Base-by-base conservation (phyloP, 129 eudicot species). In the Kitagawia praeruptora region DNA sequence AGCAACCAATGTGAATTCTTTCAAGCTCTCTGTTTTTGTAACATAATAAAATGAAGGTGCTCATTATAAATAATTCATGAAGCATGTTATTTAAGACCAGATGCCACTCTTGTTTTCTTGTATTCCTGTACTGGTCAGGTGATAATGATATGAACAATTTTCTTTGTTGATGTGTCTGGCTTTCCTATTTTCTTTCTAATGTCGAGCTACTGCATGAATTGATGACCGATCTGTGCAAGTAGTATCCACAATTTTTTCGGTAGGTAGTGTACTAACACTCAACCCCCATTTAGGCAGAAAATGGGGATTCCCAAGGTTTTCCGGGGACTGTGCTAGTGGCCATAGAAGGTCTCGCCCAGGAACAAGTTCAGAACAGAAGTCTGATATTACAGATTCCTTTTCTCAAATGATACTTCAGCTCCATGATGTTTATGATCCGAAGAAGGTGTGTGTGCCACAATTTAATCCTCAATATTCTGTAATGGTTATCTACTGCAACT, bases 401-500 rank as follows among this genome's bases (percentile, higher is more conserved):
- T 95, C 97, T 67, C 97, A 95, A 77, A 95, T 95, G 99, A 92
- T 95, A 40, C 99, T 95, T 86, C 99, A 92, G 86, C 96, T 95
- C 77, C 96, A 95, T 45, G 96, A 90, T 80, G 97, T 95, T 76
- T 95, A 92, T 85, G 99, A 95, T 86, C 97, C 97, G 49, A 92
- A 92, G 74, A 94, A 91, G 91, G 98, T 91, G 51, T 76, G 87
- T n/a, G 21, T 64, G 40, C 54, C 63, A 46, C 49, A 14, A 25
- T 25, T 53, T 70, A 75, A 74, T 18, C 38, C 46, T 71, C 45
- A 49, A 34, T 72, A n/a, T 28, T 47, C 78, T 4, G 15, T 6
- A 27, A 61, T 10, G 15, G 15, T 61, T 25, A n/a, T 61, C 37
- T 61, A 25, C 5, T 61, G 3, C 13, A 25, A 4, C 15, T 6